Conservation (phyloP, 148 eudicot species). For the Amaranthus palmeri region DNA sequence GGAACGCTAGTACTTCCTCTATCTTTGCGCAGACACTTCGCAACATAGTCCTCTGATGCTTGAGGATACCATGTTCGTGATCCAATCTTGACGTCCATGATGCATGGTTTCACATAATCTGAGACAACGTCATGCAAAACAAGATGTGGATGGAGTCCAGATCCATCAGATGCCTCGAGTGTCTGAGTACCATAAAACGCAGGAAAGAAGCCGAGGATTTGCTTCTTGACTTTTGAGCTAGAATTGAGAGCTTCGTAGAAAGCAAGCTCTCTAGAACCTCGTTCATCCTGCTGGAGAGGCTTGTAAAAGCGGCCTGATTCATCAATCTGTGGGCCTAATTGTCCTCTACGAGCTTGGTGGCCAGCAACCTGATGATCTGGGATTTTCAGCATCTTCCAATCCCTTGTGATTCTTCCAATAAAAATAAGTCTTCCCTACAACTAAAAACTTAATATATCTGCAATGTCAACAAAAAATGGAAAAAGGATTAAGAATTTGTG, state of each 20-base stretch:
- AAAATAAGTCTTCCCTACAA: background rate
- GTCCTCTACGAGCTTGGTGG: constrained; percentile 56
- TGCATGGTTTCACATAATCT: constrained; percentile 47
- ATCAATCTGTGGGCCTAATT: constrained; percentile 73
- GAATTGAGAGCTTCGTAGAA: constrained; percentile 63
- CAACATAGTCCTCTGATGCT: constrained; percentile 55
- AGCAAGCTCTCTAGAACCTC: constrained; percentile 58
- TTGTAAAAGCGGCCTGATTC: constrained; percentile 76
- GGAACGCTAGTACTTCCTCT: constrained; percentile 40
- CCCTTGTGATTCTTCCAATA: background rate
- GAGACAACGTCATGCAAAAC: constrained; percentile 51
- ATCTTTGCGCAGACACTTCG: constrained; percentile 64
- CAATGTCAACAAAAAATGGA: background rate
- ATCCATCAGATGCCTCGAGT: constrained; percentile 69
- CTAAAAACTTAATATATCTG: constrained; percentile 4
- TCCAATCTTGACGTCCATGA: constrained; percentile 82
- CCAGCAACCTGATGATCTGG: constrained; percentile 91
- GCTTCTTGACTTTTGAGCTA: constrained; percentile 38
- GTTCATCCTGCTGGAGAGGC: constrained; percentile 73
- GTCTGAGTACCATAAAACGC: constrained; percentile 59
- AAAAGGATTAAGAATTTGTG: background rate
- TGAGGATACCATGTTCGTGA: constrained; percentile 72
- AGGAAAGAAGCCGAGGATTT: constrained; percentile 60
- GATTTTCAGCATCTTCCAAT: constrained; percentile 25
- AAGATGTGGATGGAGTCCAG: constrained; percentile 62